Evolutionary conservation across 1,139 yeast genomes (phyloP).

Genomic region (Protomyces gravidus): DNA sequence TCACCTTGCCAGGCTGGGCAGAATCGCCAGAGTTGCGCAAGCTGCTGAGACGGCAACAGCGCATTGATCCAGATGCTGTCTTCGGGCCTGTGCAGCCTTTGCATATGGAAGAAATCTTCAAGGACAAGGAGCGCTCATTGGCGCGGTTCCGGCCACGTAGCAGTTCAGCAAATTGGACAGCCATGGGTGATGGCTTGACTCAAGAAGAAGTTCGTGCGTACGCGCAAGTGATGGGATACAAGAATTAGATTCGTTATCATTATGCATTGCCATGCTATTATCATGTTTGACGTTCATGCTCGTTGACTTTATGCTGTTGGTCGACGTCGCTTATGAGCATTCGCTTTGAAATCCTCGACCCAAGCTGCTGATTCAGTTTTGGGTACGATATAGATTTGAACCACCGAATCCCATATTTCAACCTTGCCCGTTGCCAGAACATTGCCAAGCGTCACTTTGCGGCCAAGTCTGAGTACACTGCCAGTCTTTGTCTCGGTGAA

Average conservation of each 20-base stretch:
- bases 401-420: slow-evolving; percentile 72
- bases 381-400: slow-evolving; percentile 76
- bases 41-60: slow-evolving; percentile 54
- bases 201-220: slow-evolving; percentile 51
- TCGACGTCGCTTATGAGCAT: neutral
- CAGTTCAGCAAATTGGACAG: slow-evolving; percentile 56
- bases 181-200: slow-evolving; percentile 45
- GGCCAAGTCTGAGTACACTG: slow-evolving; percentile 84
- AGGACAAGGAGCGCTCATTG: slow-evolving; percentile 41
- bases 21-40: slow-evolving; percentile 57
- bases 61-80: slow-evolving; percentile 62
- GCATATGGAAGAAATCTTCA: slow-evolving; percentile 65
- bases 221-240: slow-evolving; percentile 54
- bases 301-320: neutral
- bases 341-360: slow-evolving; percentile 58
- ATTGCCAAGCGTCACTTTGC: slow-evolving; percentile 61
- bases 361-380: slow-evolving; percentile 61
- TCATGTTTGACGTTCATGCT: neutral
- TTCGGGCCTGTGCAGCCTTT: slow-evolving; percentile 76
- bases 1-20: slow-evolving; percentile 67
- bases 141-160: slow-evolving; percentile 53
- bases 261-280: no score
- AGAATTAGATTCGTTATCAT: neutral
- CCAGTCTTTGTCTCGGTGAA: slow-evolving; percentile 64
- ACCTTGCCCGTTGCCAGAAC: slow-evolving; percentile 50